Percentiles rank a stretch among this genome's conserved stretches.
Evolutionary conservation across 75 land plant genomes (phyloP).

Genomic region (Selaginella moellendorffii): DNA sequence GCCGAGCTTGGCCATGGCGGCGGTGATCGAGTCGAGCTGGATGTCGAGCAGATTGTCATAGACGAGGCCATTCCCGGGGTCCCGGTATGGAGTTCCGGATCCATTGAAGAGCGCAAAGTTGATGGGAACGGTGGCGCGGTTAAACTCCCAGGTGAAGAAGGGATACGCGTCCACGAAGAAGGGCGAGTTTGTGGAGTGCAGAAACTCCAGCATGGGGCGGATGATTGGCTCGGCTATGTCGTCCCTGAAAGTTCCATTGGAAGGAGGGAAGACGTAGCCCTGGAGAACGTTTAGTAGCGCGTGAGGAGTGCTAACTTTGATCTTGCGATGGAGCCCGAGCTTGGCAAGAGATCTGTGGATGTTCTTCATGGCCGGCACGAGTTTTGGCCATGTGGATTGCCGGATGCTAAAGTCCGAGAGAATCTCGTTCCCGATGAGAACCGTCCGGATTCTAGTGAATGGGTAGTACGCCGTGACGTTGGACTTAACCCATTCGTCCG

Average conservation of each 20-base stretch:
- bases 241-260: not conserved
- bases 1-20: constrained; percentile 20
- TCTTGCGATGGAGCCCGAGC: constrained; percentile 1
- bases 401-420: constrained; percentile 25
- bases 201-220: constrained; percentile 17
- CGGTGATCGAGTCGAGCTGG: constrained; percentile 21
- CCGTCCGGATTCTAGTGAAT: constrained; percentile 7
- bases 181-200: constrained; percentile 34
- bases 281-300: not conserved
- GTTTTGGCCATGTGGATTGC: constrained; percentile 27
- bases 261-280: not conserved
- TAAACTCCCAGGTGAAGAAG: constrained; percentile 45
- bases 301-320: not conserved
- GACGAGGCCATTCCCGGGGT: constrained; percentile 14
- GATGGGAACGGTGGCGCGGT: constrained; percentile 19
- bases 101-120: constrained; percentile 42
- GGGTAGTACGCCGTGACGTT: constrained; percentile 12
- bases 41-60: constrained; percentile 30
- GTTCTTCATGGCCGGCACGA: constrained; percentile 22
- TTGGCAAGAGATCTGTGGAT: constrained; percentile 9
- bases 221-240: not conserved
- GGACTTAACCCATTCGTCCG: constrained; percentile 46
- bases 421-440: constrained; percentile 20
- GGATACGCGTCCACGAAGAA: constrained; percentile 69
- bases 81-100: constrained; percentile 20